phyloP scores from a whole-genome alignment of 805 yeast genomes.

The Ogataea parapolymorpha region DNA sequence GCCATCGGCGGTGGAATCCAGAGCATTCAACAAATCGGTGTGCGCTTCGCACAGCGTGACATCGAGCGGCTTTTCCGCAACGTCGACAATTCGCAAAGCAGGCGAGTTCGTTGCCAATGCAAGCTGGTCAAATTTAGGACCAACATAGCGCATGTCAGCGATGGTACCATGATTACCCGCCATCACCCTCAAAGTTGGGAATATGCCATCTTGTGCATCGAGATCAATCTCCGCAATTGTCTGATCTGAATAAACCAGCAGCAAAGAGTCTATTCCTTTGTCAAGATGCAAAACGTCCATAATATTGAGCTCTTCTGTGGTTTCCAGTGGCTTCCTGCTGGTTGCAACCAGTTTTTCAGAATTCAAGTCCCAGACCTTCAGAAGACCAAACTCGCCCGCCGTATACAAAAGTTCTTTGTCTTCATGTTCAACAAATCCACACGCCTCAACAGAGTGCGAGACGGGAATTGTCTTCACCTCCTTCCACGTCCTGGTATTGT shows the following conservation, averaged over 20 bases:
- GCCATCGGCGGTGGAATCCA: slow-evolving; percentile 80
- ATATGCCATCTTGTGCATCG: slow-evolving; percentile 25
- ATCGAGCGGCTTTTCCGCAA: slow-evolving; percentile 53
- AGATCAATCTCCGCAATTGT: slow-evolving; percentile 46
- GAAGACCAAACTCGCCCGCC: slow-evolving; percentile 75
- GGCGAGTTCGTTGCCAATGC: slow-evolving; percentile 96
- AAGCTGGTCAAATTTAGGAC: slow-evolving; percentile 52
- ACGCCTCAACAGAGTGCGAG: slow-evolving; percentile 66
- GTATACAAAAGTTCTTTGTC: slow-evolving; percentile 47
- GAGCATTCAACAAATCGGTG: slow-evolving; percentile 73
- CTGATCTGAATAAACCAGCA: slow-evolving; percentile 78
- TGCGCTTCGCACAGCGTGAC: slow-evolving; percentile 75
- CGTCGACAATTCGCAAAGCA: slow-evolving; percentile 70
- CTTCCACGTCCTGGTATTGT: slow-evolving; percentile 50
- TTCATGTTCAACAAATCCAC: slow-evolving; percentile 50
- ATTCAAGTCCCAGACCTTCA: slow-evolving; percentile 60
- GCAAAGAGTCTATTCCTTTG: slow-evolving; percentile 35
- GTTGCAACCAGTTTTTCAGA: slow-evolving; percentile 46
- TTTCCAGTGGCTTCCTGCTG: slow-evolving; percentile 46
- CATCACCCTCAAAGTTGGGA: slow-evolving; percentile 52
- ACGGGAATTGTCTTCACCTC: slow-evolving; percentile 67
- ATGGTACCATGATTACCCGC: slow-evolving; percentile 96
- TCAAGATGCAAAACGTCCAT: slow-evolving; percentile 45
- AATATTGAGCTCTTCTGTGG: slow-evolving; percentile 71
- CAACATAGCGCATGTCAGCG: slow-evolving; percentile 81